Base-by-base conservation (phyloP, 2,329 filamentous ascomycete species). In the Epichloe hybrida region DNA sequence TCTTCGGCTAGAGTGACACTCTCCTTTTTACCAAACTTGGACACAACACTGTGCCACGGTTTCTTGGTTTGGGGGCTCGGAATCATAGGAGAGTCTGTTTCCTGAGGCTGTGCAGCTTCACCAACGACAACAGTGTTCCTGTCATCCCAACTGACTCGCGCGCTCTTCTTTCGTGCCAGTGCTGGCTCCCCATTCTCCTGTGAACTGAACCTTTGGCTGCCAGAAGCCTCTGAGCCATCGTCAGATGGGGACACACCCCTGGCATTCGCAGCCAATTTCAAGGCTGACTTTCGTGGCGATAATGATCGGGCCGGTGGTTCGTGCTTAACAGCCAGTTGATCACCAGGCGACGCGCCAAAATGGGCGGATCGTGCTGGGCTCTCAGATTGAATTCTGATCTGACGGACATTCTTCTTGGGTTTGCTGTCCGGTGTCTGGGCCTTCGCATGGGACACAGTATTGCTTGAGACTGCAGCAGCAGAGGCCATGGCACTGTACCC, bases 101-200 rank as follows among this genome's bases (percentile, higher is more conserved):
- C 64, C 2, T 64, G 58, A 4, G 63, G 56, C 9, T 64, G 59
- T 7, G 66, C 66, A 9, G 72, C 65, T 48, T 79, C 72, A 6
- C 74, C 76, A 21, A 79, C 72, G 2, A 80, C 67, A 9, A 76
- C 67, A 8, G 73, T 76, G n/a, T 67, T 72, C 36, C 76, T 75
- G 47, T 88, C 84, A 55, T 88, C 83, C 61, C 89, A 96, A 67
- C 88, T 95, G 45, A 90, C 86, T 23, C 86, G 74, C 1, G 78
- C 77, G 39, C 74, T 77, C 64, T 84, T 88, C 66, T 81, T 88
- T 53, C 78, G 72, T 17, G 66, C 58, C 1, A 64, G 35, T 2
- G 59, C 46, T 1, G 59, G 27, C 11, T 77, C 74, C 2, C 73
- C 69, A 6, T 61, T 59, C 4, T 49, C 47, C 5, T 53, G 58